Evolutionary conservation across 495 filamentous ascomycete genomes (phyloP), one percentile per base, ranked within the genome.

Genomic region (Zalerion maritima): DNA sequence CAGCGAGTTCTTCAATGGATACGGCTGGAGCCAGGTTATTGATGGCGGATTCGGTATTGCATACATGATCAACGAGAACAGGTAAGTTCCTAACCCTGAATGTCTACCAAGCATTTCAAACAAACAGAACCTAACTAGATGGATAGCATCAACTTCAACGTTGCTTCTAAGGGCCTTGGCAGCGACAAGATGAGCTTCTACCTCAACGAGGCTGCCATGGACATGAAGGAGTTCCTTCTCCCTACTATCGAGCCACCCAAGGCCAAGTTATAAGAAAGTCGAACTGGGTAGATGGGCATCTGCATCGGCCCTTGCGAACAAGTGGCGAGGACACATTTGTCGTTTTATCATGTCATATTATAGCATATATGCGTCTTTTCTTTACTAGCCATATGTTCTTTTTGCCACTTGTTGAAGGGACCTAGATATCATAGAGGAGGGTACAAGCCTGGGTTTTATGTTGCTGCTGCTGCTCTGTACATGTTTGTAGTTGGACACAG

Each of bases 1-100:
- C 58, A 83, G 75, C 16, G 91, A 99, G 67, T 92, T 73, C 63
- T 99, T 96, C 64, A 96, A 99, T 50, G 91, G 91, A 10, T 99
- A 99, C 60, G 91, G 91, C 18, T 99, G 91, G 91, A 91, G 82
- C 47, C 87, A 99, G 68, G 91, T 99, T 12, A 78, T 96, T 34
- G 87, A 96, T 49, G 81, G 76, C 21, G 89, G 89, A 10, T 99
- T 82, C 52, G 89, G 91, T 13, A 92, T 99, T 54, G 91, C 91
- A 8, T 99, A 99, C 45, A 99, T 99, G 91, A 94, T 99, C 46
- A 99, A 99, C 47, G 89, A 99, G 68, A 92, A 91, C 54, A 69
- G 58, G 65, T 67, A 48, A 54, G 60, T 54, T 47, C 44, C 44
- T 49, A 28, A 30, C 17, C n/a, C 11, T 22, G 15, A 1, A 17